A percentile compares a stretch with the other conserved stretches of the same genome.
Evolutionary conservation across 1,284 basidiomycete genomes (phyloP).

Genomic region (Salmacisia buchloeana): DNA sequence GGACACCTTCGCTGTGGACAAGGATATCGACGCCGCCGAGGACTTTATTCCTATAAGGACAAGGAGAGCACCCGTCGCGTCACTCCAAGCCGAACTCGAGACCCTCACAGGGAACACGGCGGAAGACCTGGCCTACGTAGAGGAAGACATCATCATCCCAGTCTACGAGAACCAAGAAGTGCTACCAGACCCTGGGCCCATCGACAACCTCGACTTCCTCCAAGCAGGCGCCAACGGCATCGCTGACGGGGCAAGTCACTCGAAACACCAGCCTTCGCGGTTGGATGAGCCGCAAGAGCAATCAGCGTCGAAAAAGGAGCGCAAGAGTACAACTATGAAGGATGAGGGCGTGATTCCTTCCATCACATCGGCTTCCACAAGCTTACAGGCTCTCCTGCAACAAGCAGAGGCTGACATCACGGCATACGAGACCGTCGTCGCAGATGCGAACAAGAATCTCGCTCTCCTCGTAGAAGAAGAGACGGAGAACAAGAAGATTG

Average conservation of each 20-base stretch:
- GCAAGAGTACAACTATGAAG: slow-evolving; percentile 3
- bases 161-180: slow-evolving; percentile 6
- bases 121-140: not conserved
- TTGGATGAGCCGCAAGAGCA: not conserved
- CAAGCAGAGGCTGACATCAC: slow-evolving; percentile 22
- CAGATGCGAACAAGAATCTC: slow-evolving; percentile 19
- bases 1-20: not conserved
- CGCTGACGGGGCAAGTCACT: no score
- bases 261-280: not conserved
- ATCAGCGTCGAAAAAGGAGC: not conserved
- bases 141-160: not conserved
- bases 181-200: not conserved
- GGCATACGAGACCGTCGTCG: slow-evolving; percentile 18
- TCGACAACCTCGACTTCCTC: not conserved
- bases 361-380: slow-evolving; percentile 24
- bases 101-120: not conserved
- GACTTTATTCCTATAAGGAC: slow-evolving; percentile 5
- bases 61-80: not conserved
- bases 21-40: not conserved
- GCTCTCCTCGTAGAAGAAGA: slow-evolving; percentile 26
- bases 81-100: not conserved
- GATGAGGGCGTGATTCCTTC: slow-evolving; percentile 23
- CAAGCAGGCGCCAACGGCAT: not conserved
- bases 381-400: slow-evolving; percentile 22
- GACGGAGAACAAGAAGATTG: slow-evolving; percentile 25